Base-by-base conservation (phyloP, 306 rosid genomes). In the Gleditsia sinensis region DNA sequence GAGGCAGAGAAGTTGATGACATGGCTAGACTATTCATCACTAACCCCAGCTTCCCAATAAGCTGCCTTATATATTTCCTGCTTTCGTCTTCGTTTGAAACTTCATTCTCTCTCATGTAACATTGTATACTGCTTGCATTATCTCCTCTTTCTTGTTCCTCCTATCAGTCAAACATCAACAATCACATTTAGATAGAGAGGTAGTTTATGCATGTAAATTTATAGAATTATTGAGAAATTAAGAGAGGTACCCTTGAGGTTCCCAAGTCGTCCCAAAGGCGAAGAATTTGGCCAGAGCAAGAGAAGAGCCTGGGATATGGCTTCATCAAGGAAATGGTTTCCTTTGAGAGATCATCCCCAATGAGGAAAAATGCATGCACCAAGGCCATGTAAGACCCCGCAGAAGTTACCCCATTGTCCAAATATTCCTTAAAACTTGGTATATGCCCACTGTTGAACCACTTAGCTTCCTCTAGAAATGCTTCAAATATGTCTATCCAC, bases 401-500 rank as follows among this genome's bases (percentile, higher is more conserved):
- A 61, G 86, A 81, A 49, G 71, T 81, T 7, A 78, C 72, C 25
- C 86, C 88, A 53, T 84, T 84, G 23, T 71, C 72, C 67, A 84
- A 53, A 53, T 78, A 78, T 71, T 76, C 78, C 7, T 63, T 9
- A 50, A 74, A 74, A 20, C 24, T 51, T 58, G 88, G 88, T 6
- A 48, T 60, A 43, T 71, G 9, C 24, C 67, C 71, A 0, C 4
- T 36, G 75, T 71, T 75, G 79, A 74, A 81, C 88, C 88, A 84
- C 64, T 75, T 84, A 3, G 88, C 88, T 78, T 84, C 88, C 67
- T 72, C 46, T 2, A 81, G 73, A 75, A 74, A 84, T 70, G 88
- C 88, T 28, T 84, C 86, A 36, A 84, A 81, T 65, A 84, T 67
- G 68, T 84, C 83, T 6, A 81, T 78, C 86, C 88, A 84, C 88